Evolutionary conservation across 805 yeast species (phyloP).

Genomic region (Jamesozyma gamospora): DNA sequence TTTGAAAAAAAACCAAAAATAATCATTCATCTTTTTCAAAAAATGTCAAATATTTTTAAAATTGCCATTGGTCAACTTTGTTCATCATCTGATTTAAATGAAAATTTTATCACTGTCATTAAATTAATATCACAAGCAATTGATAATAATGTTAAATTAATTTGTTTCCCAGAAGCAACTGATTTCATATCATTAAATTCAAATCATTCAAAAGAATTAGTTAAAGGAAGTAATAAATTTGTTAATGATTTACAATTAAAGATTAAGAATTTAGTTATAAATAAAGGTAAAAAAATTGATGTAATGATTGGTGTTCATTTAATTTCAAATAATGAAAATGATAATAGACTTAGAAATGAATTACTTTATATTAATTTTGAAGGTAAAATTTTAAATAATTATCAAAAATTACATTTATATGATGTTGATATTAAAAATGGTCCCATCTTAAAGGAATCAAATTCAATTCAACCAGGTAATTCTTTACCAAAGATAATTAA

Average conservation of each 20-base stretch:
- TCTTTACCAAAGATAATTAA: constrained; percentile 43
- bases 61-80: constrained; percentile 84
- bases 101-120: constrained; percentile 52
- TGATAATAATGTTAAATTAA: constrained; percentile 46
- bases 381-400: constrained; percentile 59
- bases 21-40: too few relatives aligned
- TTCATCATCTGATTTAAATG: constrained; percentile 51
- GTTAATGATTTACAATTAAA: constrained; percentile 37
- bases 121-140: constrained; percentile 58
- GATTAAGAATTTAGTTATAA: constrained; percentile 32
- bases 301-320: constrained; percentile 88
- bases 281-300: constrained; percentile 36
- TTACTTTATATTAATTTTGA: constrained; percentile 55
- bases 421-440: constrained; percentile 78
- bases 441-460: constrained; percentile 67
- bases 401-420: constrained; percentile 81
- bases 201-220: constrained; percentile 52
- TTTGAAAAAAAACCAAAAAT: too few relatives aligned
- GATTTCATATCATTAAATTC: constrained; percentile 75
- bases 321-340: constrained; percentile 37
- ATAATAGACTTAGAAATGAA: constrained; percentile 53
- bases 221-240: constrained; percentile 36
- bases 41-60: too few relatives aligned
- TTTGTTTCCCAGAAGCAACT: constrained; percentile 89
- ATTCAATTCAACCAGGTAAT: constrained; percentile 73